Base-by-base conservation (phyloP, 164 flowering plant species). In the Dillenia turbinata region DNA sequence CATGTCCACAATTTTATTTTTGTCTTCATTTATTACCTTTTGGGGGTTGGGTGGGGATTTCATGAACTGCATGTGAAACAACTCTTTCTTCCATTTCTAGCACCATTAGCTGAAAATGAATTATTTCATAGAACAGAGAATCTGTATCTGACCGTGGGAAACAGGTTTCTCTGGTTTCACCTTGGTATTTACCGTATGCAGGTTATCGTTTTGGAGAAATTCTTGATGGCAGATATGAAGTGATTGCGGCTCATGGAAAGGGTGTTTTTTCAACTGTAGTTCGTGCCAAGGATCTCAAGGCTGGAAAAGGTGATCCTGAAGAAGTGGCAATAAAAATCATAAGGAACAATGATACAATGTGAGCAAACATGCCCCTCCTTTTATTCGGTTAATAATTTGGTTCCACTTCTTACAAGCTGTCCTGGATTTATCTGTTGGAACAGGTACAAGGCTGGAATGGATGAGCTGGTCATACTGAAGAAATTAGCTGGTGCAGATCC, bases 191-290 rank as follows among this genome's bases (percentile, higher is more conserved):
- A 49, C 44, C 24, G 12, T 53, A 10, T 68, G 15, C 73, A 95
- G 99, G 91, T 68, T 83, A 88, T 54, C 84, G 97, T 44, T 85
- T 95, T 78, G 99, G 99, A 47, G 99, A 95, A 76, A 56, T 83
- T 61, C 97, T 95, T 79, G 99, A 92, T 80, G 85, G 92, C 44
- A 81, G 98, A 47, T 95, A 90, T 77, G 99, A 92, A 81, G 75
- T 95, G 60, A 75, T 75, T 70, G 98, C 98, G 62, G 92, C 96
- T 47, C 99, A 92, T 80, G 99, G 99, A 2, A 92, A 92, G 77
- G 99, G 99, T 66, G 99, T 95, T 12, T 95, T 90, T 65, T 95
- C 99, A 47, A 85, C 90, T n/a, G 99, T 95, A 40, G 97, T 92
- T 71, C 96, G 99, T 65, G 98, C 98, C 12, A 95, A 84, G 75